Evolutionary conservation across 2,329 filamentous ascomycete species (phyloP), one percentile per base, ranked within the genome.

Genomic region (Ceratocystis huliohia): DNA sequence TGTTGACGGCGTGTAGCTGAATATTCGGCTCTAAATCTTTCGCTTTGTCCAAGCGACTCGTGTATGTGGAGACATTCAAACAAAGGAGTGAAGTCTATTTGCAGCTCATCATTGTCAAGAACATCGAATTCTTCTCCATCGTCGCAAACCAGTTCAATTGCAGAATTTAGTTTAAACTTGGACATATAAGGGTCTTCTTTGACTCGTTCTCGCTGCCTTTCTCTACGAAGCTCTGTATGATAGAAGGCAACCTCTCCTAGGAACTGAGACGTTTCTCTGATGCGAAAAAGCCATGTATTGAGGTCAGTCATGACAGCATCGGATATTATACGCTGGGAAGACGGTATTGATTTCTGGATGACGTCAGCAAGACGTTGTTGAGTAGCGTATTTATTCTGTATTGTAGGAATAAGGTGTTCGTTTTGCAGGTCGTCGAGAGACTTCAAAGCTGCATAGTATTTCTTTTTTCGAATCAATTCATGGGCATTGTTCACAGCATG

Each of bases 1-100:
- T 99, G 94, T 69, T 88, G 86, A 69, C 91, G 83, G 70, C 94
- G 84, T 46, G 93, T 97, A 6, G 88, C 87, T n/a, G 91, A 88
- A 77, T 99, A 99, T 73, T 96, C 92, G 22, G 85, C 81, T 65
- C 89, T 85, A 74, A 99, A 97, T 72, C 88, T 93, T 67, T 97
- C 94, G 70, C 85, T 91, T 74, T 96, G 91, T 0, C 92, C 91
- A 1, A 99, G 81, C 1, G 94, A 94, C 72, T 96, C 90, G 72
- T 99, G 92, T 67, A 99, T 99, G 74, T 99, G 94, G 69, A 97
- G 78, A 65, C 91, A 95, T 76, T 99, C 94, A 70, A 96, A 96
- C 1, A 99, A 79, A 0, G 94, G 94, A 0, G 88, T 91, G 72
- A 99, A 99, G 72, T 97, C 91, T 33, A 97, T 91, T 72, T 94